phyloP scores from a whole-genome alignment of 768 basidiomycete genomes.

The Lentinula sp. region DNA sequence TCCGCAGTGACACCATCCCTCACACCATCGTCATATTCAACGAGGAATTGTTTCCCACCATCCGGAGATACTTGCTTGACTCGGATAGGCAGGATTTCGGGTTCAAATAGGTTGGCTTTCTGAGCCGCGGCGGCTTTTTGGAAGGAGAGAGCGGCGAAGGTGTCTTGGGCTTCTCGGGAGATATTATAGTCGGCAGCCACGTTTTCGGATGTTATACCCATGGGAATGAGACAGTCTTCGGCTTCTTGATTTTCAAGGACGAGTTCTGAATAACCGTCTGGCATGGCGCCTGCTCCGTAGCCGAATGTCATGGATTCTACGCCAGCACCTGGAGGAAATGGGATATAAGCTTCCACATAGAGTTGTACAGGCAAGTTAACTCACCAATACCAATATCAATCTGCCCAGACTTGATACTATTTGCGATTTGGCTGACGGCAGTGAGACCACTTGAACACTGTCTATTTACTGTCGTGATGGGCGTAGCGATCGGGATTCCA shows the following conservation, averaged over 20 bases:
- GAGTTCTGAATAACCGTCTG: slow-evolving; percentile 56
- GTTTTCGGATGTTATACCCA: slow-evolving; percentile 96
- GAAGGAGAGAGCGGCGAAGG: slow-evolving; percentile 80
- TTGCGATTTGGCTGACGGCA: slow-evolving; percentile 77
- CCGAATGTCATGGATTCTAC: slow-evolving; percentile 89
- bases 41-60: slow-evolving; percentile 66
- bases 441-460: slow-evolving; percentile 88
- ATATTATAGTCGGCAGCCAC: slow-evolving; percentile 75
- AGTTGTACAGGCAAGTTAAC: slow-evolving; percentile 13
- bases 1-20: slow-evolving; percentile 79
- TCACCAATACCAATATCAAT: slow-evolving; percentile 87
- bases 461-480: slow-evolving; percentile 81
- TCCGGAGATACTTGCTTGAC: slow-evolving; percentile 68
- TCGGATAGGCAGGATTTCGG: slow-evolving; percentile 79
- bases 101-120: slow-evolving; percentile 75
- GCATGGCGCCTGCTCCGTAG: slow-evolving; percentile 52
- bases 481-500: slow-evolving; percentile 71
- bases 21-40: slow-evolving; percentile 82
- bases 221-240: slow-evolving; percentile 77
- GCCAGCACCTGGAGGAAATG: slow-evolving; percentile 53
- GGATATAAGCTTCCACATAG: neutral
- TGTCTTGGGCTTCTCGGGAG: slow-evolving; percentile 73
- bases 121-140: slow-evolving; percentile 78
- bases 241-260: slow-evolving; percentile 64
- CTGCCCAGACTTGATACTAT: slow-evolving; percentile 69